These are phyloP conservation scores for Daldinia loculata DNA, from an alignment of 495 filamentous ascomycete species.

Conservation along the genomic window DNA sequence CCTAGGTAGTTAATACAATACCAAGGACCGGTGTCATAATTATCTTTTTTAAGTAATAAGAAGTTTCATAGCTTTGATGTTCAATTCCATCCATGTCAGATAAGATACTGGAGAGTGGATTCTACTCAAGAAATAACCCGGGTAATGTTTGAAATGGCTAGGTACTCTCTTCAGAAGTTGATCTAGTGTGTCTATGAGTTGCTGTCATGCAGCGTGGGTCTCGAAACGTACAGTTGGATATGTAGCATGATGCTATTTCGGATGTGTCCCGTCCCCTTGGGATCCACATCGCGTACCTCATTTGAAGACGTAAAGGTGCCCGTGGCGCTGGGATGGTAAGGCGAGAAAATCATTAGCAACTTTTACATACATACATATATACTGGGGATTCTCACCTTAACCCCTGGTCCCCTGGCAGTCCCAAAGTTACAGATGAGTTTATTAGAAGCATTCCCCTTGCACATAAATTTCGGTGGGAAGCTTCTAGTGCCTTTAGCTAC, in stretches of 20 bases:
- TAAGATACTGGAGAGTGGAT: background rate
- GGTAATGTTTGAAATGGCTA: constrained; percentile 21
- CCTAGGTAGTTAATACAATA: background rate
- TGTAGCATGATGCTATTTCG: constrained; percentile 39
- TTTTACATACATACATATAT: no score
- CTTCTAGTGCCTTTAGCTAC: background rate
- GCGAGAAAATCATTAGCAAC: constrained; percentile 7
- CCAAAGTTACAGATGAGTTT: constrained; percentile 5
- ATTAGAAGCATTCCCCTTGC: background rate
- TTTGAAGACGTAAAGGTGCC: constrained; percentile 18
- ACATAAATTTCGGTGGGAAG: background rate
- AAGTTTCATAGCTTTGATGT: background rate
- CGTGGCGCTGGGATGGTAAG: constrained; percentile 36
- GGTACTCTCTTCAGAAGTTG: background rate
- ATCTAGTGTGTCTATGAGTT: background rate
- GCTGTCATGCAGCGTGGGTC: constrained; percentile 35
- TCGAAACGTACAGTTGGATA: constrained; percentile 22
- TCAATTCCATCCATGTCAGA: background rate
- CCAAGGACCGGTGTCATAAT: background rate
- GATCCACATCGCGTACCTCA: constrained; percentile 24
- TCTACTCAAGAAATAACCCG: constrained; percentile 3
- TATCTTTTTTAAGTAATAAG: constrained; percentile 4
- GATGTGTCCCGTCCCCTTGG: constrained; percentile 34
- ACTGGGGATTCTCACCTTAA: constrained; percentile 5
- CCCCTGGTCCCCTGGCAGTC: constrained; percentile 12